Percentiles rank a stretch among this genome's conserved stretches.
These are phyloP conservation scores for Solanum gracilifrons DNA, from an alignment of 257 asterid species.

Conservation along the genomic window DNA sequence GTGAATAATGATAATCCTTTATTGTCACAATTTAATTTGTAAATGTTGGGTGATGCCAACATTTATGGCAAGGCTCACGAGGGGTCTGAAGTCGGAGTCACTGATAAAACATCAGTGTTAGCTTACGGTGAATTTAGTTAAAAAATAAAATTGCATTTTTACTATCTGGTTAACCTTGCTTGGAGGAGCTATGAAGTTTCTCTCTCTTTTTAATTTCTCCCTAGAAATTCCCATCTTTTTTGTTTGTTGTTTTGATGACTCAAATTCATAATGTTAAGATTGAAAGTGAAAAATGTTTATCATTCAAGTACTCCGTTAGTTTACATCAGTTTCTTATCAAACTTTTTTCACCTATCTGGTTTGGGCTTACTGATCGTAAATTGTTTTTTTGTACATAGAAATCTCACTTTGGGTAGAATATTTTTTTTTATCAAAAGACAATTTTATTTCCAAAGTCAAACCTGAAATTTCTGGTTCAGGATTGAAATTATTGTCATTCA, in stretches of 20 bases:
- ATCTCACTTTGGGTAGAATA: too few relatives aligned
- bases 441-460: too few relatives aligned
- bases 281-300: fast-evolving
- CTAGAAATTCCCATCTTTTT: fast-evolving
- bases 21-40: not conserved
- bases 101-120: too few relatives aligned
- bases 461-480: not conserved
- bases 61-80: not conserved
- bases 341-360: not conserved
- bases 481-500: not conserved
- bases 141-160: not conserved
- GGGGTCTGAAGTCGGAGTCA: not conserved
- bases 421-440: too few relatives aligned
- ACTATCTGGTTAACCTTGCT: not conserved
- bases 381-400: too few relatives aligned
- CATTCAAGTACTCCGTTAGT: not conserved
- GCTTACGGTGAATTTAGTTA: fast-evolving
- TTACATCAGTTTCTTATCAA: not conserved
- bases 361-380: not conserved
- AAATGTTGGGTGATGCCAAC: not conserved
- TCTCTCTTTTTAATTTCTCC: not conserved
- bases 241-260: too few relatives aligned
- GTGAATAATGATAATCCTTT: not conserved
- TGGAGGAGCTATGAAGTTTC: not conserved
- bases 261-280: too few relatives aligned